Evolutionary conservation across 83 land plant species (phyloP).

Genomic region (Picea mariana): DNA sequence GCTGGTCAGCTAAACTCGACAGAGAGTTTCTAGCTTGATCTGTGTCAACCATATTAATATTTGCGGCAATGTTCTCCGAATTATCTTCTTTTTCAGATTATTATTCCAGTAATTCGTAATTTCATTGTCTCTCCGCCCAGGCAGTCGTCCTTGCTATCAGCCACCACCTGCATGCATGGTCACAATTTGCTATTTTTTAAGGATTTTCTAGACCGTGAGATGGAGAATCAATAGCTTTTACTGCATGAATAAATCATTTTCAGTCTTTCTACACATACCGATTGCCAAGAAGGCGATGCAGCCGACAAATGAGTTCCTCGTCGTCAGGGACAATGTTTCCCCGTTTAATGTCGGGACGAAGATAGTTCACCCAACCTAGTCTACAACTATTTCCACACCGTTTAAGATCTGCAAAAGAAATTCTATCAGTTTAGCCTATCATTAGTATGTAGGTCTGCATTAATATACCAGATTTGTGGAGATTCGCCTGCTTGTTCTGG

Average conservation of each 20-base stretch:
- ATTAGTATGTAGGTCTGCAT: too few relatives aligned
- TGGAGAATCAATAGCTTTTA: background rate
- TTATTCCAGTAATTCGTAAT: slow-evolving; percentile 5
- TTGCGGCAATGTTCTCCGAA: too few relatives aligned
- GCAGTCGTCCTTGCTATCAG: background rate
- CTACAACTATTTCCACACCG: slow-evolving; percentile 2
- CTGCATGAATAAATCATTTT: background rate
- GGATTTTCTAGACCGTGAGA: too few relatives aligned
- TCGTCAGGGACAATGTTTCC: background rate
- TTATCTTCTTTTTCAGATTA: too few relatives aligned
- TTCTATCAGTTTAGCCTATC: too few relatives aligned
- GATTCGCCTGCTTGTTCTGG: too few relatives aligned
- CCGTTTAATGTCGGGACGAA: slow-evolving; percentile 2
- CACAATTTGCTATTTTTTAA: too few relatives aligned
- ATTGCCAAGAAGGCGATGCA: slow-evolving; percentile 6
- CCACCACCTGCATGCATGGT: background rate
- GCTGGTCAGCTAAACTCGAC: too few relatives aligned
- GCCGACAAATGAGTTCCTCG: background rate
- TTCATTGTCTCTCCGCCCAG: slow-evolving; percentile 2
- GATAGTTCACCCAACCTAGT: slow-evolving; percentile 5
- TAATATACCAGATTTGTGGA: too few relatives aligned
- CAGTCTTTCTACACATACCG: background rate
- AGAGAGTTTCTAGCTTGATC: too few relatives aligned
- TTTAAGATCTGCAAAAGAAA: background rate
- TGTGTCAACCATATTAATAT: too few relatives aligned